Conservation (phyloP, 768 basidiomycete genomes). For the Lactarius indigo region DNA sequence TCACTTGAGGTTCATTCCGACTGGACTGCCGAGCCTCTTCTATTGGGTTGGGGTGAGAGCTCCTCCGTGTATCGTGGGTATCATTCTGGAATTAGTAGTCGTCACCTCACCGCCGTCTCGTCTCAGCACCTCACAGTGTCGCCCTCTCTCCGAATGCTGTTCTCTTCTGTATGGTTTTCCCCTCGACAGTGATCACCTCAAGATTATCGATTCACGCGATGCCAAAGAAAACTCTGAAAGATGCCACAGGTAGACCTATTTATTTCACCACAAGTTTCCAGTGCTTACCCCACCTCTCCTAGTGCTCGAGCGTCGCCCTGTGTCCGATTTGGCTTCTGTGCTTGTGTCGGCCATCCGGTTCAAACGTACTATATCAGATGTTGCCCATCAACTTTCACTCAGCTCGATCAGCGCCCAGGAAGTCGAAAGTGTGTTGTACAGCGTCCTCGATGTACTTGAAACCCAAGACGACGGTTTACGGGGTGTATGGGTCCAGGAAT, state of each 20-base stretch:
- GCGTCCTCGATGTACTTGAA: constrained; percentile 46
- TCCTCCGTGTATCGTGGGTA: constrained; percentile 12
- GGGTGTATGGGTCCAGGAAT: constrained; percentile 45
- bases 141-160: constrained; percentile 55
- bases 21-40: constrained; percentile 18
- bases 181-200: constrained; percentile 12
- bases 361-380: constrained; percentile 53
- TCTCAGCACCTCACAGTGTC: constrained; percentile 55
- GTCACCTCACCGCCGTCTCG: not conserved
- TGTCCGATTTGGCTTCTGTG: constrained; percentile 18
- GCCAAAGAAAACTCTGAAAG: constrained; percentile 5
- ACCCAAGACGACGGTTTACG: constrained; percentile 38
- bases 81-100: not conserved
- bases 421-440: constrained; percentile 46
- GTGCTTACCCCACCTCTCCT: constrained; percentile 3
- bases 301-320: constrained; percentile 22
- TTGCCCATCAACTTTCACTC: constrained; percentile 52
- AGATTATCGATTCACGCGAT: constrained; percentile 21
- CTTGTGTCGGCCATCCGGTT: constrained; percentile 46
- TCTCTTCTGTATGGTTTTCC: constrained; percentile 51
- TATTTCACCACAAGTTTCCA: not conserved
- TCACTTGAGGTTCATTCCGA: constrained; percentile 18
- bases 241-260: constrained; percentile 16
- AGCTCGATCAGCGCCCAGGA: constrained; percentile 40
- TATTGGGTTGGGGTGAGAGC: constrained; percentile 20